Evolutionary conservation across 495 filamentous ascomycete species (phyloP).

Genomic region (Hypomontagnella submonticulosa): DNA sequence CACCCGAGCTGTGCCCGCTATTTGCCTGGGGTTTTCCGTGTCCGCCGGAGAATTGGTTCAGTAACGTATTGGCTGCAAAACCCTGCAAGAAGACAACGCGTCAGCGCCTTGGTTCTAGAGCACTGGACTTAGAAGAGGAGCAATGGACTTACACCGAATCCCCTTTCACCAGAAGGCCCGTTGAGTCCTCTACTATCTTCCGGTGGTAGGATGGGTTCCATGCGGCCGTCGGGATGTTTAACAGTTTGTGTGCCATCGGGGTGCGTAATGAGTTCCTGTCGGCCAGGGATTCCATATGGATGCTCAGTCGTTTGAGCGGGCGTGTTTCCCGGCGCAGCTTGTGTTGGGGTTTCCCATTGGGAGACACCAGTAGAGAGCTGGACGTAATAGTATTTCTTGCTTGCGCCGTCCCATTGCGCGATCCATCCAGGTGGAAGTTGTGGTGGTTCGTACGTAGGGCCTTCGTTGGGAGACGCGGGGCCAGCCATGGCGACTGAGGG

Average conservation of each 20-base stretch:
- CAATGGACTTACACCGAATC: constrained; percentile 56
- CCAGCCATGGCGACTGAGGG: constrained; percentile 57
- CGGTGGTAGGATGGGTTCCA: constrained; percentile 58
- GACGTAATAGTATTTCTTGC: constrained; percentile 82
- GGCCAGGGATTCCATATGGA: constrained; percentile 62
- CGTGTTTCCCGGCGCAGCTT: constrained; percentile 66
- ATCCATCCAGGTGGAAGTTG: constrained; percentile 81
- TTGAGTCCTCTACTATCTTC: constrained; percentile 52
- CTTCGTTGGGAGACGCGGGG: constrained; percentile 69
- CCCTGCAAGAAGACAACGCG: constrained; percentile 30
- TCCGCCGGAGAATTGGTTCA: constrained; percentile 44
- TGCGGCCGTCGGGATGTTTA: constrained; percentile 59
- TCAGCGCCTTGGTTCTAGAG: constrained; percentile 21
- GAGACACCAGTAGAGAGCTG: constrained; percentile 78
- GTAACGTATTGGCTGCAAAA: constrained; percentile 47
- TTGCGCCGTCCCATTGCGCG: constrained; percentile 81
- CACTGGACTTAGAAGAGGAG: not conserved
- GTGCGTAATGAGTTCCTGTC: constrained; percentile 61
- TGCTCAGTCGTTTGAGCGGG: constrained; percentile 59
- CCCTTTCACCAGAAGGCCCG: constrained; percentile 54
- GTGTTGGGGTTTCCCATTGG: constrained; percentile 81
- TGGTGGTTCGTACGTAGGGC: constrained; percentile 76
- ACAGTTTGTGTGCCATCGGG: constrained; percentile 63
- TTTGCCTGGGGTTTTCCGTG: constrained; percentile 46
- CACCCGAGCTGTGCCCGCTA: constrained; percentile 45